phyloP scores from a whole-genome alignment of 495 filamentous ascomycete species.

The Neurospora sp. region DNA sequence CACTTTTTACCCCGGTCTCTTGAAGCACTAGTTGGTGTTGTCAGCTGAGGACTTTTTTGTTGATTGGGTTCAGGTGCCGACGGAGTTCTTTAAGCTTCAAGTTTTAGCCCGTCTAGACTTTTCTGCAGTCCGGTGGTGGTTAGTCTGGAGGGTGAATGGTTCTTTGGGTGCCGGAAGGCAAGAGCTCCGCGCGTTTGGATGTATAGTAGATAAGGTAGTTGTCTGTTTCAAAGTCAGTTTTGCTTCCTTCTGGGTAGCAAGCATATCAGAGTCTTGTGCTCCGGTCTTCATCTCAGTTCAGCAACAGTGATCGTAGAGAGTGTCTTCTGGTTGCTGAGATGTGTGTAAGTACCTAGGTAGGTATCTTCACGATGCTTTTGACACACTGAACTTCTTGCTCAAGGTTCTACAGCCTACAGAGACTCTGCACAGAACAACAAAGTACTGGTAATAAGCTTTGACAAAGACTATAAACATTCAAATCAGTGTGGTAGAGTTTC shows the following conservation, averaged over 20 bases:
- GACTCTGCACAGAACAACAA: neutral
- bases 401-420: neutral
- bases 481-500: neutral
- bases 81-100: neutral
- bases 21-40: neutral
- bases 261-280: neutral
- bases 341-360: too few species aligned
- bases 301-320: neutral
- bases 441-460: too few species aligned
- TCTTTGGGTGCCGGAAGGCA: neutral
- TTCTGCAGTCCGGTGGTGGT: neutral
- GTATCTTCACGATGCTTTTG: too few species aligned
- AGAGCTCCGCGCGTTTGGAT: neutral
- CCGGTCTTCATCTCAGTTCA: neutral
- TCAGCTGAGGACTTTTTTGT: neutral
- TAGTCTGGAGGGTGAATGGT: neutral
- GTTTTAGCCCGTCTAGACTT: neutral
- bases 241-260: neutral
- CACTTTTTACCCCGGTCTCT: neutral
- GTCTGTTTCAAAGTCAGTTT: neutral
- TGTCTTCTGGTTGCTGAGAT: neutral
- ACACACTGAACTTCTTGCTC: neutral
- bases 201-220: neutral
- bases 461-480: neutral
- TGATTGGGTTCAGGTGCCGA: neutral